Conservation (phyloP, 805 yeast genomes). For the Candida maltosa region DNA sequence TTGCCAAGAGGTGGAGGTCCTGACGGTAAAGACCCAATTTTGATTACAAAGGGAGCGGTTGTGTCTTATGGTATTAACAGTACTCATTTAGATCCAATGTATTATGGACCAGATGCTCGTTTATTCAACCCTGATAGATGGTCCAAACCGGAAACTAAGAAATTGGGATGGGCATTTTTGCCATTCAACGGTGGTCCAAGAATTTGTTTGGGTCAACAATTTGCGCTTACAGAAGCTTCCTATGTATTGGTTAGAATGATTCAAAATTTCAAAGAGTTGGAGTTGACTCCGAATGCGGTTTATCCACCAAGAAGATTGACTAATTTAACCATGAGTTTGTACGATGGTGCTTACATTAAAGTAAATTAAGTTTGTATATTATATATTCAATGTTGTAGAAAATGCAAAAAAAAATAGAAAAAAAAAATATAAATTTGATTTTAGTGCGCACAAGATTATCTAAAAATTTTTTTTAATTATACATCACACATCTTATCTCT, state of each 20-base stretch:
- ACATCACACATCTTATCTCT: too few species aligned
- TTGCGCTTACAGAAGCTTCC: slow-evolving; percentile 52
- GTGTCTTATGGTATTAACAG: slow-evolving; percentile 40
- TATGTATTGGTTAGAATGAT: slow-evolving; percentile 38
- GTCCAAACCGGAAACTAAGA: slow-evolving; percentile 28
- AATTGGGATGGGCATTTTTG: slow-evolving; percentile 45
- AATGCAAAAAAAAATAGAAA: neutral
- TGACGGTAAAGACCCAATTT: slow-evolving; percentile 35
- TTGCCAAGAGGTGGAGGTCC: slow-evolving; percentile 29
- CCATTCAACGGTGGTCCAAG: slow-evolving; percentile 58
- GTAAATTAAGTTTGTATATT: slow-evolving; percentile 4
- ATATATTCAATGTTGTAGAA: neutral
- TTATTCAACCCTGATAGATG: slow-evolving; percentile 50
- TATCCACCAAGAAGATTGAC: slow-evolving; percentile 30
- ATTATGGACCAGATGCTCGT: slow-evolving; percentile 45
- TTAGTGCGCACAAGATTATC: too few species aligned
- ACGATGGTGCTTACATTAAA: slow-evolving; percentile 20
- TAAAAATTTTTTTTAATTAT: too few species aligned
- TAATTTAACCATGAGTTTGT: slow-evolving; percentile 24
- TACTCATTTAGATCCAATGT: slow-evolving; percentile 39
- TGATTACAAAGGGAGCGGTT: slow-evolving; percentile 41
- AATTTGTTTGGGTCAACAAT: slow-evolving; percentile 56
- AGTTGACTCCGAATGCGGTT: slow-evolving; percentile 13
- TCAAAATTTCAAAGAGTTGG: slow-evolving; percentile 20
- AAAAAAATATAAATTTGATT: too few species aligned